Percentiles rank a stretch among this genome's conserved stretches.
Conservation (phyloP, 441 rosid genomes). For the Isatis lusitanica region DNA sequence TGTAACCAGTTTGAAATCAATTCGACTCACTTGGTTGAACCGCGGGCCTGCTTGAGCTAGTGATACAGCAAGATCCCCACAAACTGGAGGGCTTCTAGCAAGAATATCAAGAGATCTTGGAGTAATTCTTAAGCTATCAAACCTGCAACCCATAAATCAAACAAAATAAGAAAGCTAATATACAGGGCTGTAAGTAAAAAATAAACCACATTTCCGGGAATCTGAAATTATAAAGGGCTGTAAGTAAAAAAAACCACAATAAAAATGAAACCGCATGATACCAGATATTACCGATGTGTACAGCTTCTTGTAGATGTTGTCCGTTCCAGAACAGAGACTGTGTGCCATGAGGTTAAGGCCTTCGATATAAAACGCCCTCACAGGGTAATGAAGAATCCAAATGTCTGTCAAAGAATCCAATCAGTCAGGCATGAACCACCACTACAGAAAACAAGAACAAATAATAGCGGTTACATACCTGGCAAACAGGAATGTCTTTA, state of each 20-base stretch:
- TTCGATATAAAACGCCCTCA: constrained; percentile 88
- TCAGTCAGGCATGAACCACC: constrained; percentile 35
- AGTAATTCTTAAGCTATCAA: constrained; percentile 94
- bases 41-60: constrained; percentile 97
- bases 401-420: constrained; percentile 68
- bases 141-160: constrained; percentile 49
- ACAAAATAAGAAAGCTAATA: background rate
- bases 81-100: constrained; percentile 86
- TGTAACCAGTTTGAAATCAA: constrained; percentile 1
- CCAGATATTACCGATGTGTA: constrained; percentile 69
- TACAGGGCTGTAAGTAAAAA: constrained; percentile 33
- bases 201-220: constrained; percentile 83
- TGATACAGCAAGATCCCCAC: constrained; percentile 98
- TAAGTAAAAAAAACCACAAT: constrained; percentile 6
- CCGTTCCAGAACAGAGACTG: constrained; percentile 87
- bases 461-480: constrained; percentile 51
- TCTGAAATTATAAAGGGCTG: constrained; percentile 51
- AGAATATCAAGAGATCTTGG: constrained; percentile 96
- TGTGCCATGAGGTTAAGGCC: constrained; percentile 86
- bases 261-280: constrained; percentile 13
- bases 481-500: constrained; percentile 87
- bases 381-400: constrained; percentile 97
- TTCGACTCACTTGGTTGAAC: constrained; percentile 82
- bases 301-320: constrained; percentile 82
- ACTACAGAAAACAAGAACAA: constrained; percentile 19